phyloP scores from a whole-genome alignment of 495 filamentous ascomycete genomes.

The Polyplosphaeria fusca region DNA sequence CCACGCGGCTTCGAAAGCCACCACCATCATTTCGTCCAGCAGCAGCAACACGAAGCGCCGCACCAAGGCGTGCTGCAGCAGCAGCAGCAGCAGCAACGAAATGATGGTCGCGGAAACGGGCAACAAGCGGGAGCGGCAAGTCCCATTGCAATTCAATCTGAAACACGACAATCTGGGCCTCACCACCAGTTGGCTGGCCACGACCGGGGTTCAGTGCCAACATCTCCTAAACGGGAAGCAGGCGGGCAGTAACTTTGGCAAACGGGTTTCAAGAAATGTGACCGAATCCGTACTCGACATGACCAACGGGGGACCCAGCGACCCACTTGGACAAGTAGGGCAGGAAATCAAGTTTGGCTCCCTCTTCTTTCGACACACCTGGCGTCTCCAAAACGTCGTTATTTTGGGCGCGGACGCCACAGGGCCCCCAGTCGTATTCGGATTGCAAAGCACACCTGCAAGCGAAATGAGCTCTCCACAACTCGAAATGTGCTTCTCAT shows the following conservation, averaged over 20 bases:
- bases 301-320: too few species aligned
- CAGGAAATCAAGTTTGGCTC: too few species aligned
- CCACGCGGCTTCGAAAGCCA: conserved; percentile 18
- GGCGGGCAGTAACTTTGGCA: conserved; percentile 24
- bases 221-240: conserved; percentile 33
- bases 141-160: conserved; percentile 31
- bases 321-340: too few species aligned
- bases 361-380: too few species aligned
- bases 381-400: too few species aligned
- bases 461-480: conserved; percentile 37
- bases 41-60: conserved; percentile 15
- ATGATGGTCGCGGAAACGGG: conserved; percentile 19
- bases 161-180: conserved; percentile 32
- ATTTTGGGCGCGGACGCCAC: conserved; percentile 23
- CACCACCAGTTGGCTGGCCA: conserved; percentile 22
- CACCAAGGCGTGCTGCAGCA: too few species aligned
- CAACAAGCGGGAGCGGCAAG: conserved; percentile 27
- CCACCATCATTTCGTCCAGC: conserved; percentile 12
- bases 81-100: conserved; percentile 14
- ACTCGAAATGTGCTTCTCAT: conserved; percentile 24
- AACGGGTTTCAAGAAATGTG: conserved; percentile 17
- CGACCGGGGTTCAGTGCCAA: conserved; percentile 25
- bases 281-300: conserved; percentile 17
- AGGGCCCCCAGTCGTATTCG: not conserved
- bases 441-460: conserved; percentile 20